These are phyloP conservation scores for Adenanthera pavonina DNA, from an alignment of 306 rosid genomes.

Conservation along the genomic window DNA sequence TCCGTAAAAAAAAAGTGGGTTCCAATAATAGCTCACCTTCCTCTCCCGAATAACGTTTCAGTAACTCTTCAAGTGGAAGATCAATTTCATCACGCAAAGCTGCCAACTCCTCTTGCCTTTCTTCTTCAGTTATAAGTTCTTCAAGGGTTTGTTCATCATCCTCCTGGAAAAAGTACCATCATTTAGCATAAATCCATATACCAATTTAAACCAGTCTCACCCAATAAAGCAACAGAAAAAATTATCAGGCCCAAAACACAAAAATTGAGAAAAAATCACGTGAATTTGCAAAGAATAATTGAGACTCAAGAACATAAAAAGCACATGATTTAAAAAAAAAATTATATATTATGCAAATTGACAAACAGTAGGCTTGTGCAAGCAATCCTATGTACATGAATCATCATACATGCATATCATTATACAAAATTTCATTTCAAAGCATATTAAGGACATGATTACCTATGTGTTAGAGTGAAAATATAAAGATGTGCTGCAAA, in stretches of 20 bases:
- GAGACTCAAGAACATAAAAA: background rate
- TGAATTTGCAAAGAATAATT: conserved; percentile 30
- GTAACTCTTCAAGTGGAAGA: conserved; percentile 94
- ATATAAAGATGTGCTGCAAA: background rate
- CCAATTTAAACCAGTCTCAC: conserved; percentile 28
- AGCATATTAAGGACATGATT: conserved; percentile 2
- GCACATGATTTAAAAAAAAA: conserved; percentile 19
- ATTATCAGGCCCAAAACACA: conserved; percentile 37
- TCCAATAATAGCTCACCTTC: conserved; percentile 48
- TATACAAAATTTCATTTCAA: background rate
- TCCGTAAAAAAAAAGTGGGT: background rate
- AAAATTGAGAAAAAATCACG: conserved; percentile 7
- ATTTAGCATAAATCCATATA: conserved; percentile 35
- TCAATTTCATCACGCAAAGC: conserved; percentile 86
- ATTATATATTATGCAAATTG: conserved; percentile 21
- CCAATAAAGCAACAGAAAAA: conserved; percentile 39
- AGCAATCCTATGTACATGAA: background rate
- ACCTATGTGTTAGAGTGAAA: background rate
- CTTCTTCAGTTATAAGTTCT: conserved; percentile 77
- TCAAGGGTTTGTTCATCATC: conserved; percentile 89
- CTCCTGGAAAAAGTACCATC: conserved; percentile 73
- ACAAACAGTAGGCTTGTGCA: background rate
- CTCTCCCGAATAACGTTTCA: conserved; percentile 66
- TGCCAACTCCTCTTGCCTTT: conserved; percentile 85
- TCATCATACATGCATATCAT: background rate